Base-by-base conservation (phyloP, 2,329 filamentous ascomycete genomes). In the Botrytis deweyae region DNA sequence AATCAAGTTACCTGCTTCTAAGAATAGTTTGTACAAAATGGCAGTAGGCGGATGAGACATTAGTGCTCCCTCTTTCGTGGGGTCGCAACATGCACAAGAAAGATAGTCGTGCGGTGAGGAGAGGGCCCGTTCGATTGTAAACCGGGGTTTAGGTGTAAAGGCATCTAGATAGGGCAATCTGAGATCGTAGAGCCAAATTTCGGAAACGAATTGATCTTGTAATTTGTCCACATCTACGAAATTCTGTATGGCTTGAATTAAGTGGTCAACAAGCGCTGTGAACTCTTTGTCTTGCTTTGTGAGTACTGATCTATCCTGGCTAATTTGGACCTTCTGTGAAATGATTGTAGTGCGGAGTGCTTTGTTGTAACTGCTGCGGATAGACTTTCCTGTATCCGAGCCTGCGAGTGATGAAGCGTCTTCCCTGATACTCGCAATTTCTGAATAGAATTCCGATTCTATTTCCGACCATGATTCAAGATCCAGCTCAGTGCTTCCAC, bases 261-360 rank as follows among this genome's bases (percentile, higher is more conserved):
- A 83, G 1, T 82, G 80, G 76, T 92, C 88, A 7, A 95, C 85
- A 18, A 93, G 82, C 38, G 85, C 83, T 25, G 92, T 93, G 80
- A 93, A 93, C 8, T 87, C 86, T 76, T 88, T 89, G 82, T 95
- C 93, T 77, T 91, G 86, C 63, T 90, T 87, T 0, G 91, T 92
- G 42, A 95, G 86, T 5, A 88, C 85, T 1, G 92, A 90, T 77
- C 91, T 90, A 80, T 94, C 91, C 76, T 90, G 92, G 82, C 91
- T 93, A 59, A 96, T 86, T 79, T 94, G 91, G 29, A 96, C 92
- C 80, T 93, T 92, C 80, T 95, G 92, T 25, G 92, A 92, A 69
- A 95, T 89, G 46, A 95, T 89, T 0, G 93, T 95, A 1, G 93
- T 93, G 63, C 93, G 87, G 59, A 93, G 83, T 62, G 92, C 89